Evolutionary conservation across 2,329 filamentous ascomycete species (phyloP).

Genomic region (Dactylellina sp.): DNA sequence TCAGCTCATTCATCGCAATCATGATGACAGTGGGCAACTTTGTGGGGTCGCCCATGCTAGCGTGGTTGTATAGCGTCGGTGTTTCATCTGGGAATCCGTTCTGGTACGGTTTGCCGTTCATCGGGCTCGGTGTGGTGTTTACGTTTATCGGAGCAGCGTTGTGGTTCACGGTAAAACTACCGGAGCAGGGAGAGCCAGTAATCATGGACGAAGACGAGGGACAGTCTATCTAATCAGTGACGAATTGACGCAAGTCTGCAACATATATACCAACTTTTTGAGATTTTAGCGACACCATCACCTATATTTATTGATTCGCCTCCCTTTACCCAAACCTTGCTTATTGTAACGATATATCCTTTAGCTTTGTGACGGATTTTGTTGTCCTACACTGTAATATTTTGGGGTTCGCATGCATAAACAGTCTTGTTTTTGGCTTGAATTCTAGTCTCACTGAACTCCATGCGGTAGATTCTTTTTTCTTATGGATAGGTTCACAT

Average conservation of each 20-base stretch:
- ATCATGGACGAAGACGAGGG: conserved; percentile 21
- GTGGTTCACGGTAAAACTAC: conserved; percentile 38
- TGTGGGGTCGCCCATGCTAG: conserved; percentile 40
- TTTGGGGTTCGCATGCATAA: too few species aligned
- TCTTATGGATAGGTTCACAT: too few species aligned
- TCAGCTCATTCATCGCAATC: conserved; percentile 45
- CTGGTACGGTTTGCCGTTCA: conserved; percentile 48
- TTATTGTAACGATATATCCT: too few species aligned
- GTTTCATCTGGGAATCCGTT: conserved; percentile 40
- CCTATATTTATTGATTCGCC: neutral
- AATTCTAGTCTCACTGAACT: too few species aligned
- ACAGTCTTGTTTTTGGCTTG: too few species aligned
- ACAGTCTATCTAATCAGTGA: too few species aligned
- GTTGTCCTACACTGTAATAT: neutral
- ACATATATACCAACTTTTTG: neutral
- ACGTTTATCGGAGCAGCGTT: conserved; percentile 31
- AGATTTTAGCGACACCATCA: too few species aligned
- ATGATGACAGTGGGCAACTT: conserved; percentile 48
- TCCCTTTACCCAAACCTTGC: too few species aligned
- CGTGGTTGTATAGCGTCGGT: conserved; percentile 40
- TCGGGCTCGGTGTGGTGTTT: conserved; percentile 30
- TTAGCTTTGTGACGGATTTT: neutral
- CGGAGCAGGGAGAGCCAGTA: conserved; percentile 27
- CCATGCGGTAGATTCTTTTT: too few species aligned
- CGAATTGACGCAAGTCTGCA: neutral